Evolutionary conservation across 106 monocot species (phyloP).

Genomic region (Posidonia australis): DNA sequence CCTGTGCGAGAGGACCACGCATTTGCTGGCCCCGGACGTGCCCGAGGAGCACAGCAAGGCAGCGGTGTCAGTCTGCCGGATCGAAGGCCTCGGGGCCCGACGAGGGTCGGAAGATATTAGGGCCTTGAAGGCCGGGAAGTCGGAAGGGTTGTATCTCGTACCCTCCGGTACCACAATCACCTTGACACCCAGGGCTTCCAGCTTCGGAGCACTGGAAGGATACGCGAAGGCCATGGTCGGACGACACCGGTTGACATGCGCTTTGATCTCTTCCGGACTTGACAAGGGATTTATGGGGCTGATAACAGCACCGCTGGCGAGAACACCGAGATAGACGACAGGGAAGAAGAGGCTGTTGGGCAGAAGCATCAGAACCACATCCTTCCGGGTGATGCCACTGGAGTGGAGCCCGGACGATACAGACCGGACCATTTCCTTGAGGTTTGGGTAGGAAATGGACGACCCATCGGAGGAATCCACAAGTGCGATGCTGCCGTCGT

Average conservation of each 20-base stretch:
- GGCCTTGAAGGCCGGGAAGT: not conserved
- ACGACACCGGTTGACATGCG: constrained; percentile 8
- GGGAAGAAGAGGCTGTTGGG: constrained; percentile 60
- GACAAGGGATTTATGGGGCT: constrained; percentile 48
- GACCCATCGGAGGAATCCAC: constrained; percentile 37
- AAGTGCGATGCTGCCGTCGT: constrained; percentile 32
- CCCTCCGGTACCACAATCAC: constrained; percentile 5
- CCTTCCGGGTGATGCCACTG: constrained; percentile 16
- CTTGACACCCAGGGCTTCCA: not conserved
- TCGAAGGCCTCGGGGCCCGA: constrained; percentile 9
- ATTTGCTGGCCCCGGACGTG: constrained; percentile 58
- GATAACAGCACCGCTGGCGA: constrained; percentile 30
- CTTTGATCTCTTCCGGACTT: constrained; percentile 35
- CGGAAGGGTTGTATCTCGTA: constrained; percentile 13
- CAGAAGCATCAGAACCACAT: constrained; percentile 46
- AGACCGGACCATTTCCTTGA: constrained; percentile 26
- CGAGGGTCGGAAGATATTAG: not conserved
- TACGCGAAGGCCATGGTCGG: not conserved
- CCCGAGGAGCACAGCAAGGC: constrained; percentile 69
- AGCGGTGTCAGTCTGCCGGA: constrained; percentile 42
- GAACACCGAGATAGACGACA: constrained; percentile 11
- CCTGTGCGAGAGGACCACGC: constrained; percentile 42
- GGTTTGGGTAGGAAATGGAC: constrained; percentile 29
- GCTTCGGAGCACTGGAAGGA: not conserved
- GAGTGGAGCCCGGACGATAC: constrained; percentile 38